Evolutionary conservation across 129 eudicot species (phyloP), one percentile per base, ranked within the genome.

Genomic region (Daucus carota): DNA sequence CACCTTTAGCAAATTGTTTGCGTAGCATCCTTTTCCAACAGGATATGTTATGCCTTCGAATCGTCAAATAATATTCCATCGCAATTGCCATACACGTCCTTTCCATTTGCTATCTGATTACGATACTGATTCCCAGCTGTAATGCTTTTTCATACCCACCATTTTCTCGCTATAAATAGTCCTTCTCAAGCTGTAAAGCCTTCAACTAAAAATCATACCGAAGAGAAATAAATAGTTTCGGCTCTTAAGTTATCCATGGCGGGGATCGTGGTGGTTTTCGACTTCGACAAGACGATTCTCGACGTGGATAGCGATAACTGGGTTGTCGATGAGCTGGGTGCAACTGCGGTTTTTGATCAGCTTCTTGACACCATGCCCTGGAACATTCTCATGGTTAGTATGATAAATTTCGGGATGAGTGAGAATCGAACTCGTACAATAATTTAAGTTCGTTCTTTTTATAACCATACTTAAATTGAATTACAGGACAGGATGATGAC

Each of bases 291-390:
- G 84, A 92, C 97, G 42, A 92, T 92, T 38, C 85, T 92, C 57
- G 96, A 92, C 28, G 28, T 83, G 47, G 97, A 92, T 76, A 92
- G 96, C 69, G 97, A 92, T 81, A 89, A 92, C n/a, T 92, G 93
- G 93, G 87, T 92, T 13, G 84, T 92, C n/a, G 97, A 89, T 41
- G 87, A 88, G 48, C 72, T 86, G 14, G 86, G 84, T 29, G 80
- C 78, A 65, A 84, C 85, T 14, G 82, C 81, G 34, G 54, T 84
- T 85, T 86, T 83, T 80, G 74, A 84, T 62, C 83, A 86, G 20
- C 91, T 92, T 43, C 87, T 89, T 44, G 79, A 89, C 2, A 89
- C 88, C 85, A 89, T 89, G 96, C 98, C 95, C 10, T 93, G 96
- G 96, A 93, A 93, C 74, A 47, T 95, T 8, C 78, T 93, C 40